Evolutionary conservation across 179 eudicot genomes (phyloP), one percentile per base, ranked within the genome.

Genomic region (Camellia oleifera): DNA sequence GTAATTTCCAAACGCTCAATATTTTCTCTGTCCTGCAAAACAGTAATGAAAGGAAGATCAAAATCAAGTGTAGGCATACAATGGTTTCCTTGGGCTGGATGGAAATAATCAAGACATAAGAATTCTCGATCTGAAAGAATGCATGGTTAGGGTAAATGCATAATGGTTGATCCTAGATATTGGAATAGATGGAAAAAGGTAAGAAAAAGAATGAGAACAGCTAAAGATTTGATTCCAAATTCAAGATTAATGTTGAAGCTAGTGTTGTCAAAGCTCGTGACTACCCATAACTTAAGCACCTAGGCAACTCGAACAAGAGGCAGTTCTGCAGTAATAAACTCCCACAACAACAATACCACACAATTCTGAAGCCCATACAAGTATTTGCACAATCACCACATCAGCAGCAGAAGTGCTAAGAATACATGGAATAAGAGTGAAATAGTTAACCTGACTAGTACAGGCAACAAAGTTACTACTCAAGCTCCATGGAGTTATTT

Each of bases 401-500:
- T 56, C 48, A 62, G 45, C 53, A 54, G 57, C 65, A 53, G 42
- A 67, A 40, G 15, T 40, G 26, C 56, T 5, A 32, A 75, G 48
- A 76, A 71, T 18, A 46, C 15, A 13, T 13, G 48, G 11, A 18
- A 76, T 69, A 15, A 42, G 18, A 62, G 60, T n/a, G 17, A 48
- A 53, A 70, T 13, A 66, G 61, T 80, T 78, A 82, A 92, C 99
- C 97, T 96, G 97, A 71, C 90, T 90, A 72, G 94, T 94, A 86
- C 98, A 96, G 61, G 97, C 92, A 80, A 94, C 98, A 86, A 96
- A 96, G 82, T 96, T 96, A 83, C 93, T 89, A 86, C 95, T 94
- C 84, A 96, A 88, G 87, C 90, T 96, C 99, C 99, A 96, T 46
- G 99, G 97, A 80, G 99, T 96, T 79, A 94, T 96, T 84, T 88